phyloP scores from a whole-genome alignment of 768 basidiomycete genomes.

The Aureoboletus auriporus region DNA sequence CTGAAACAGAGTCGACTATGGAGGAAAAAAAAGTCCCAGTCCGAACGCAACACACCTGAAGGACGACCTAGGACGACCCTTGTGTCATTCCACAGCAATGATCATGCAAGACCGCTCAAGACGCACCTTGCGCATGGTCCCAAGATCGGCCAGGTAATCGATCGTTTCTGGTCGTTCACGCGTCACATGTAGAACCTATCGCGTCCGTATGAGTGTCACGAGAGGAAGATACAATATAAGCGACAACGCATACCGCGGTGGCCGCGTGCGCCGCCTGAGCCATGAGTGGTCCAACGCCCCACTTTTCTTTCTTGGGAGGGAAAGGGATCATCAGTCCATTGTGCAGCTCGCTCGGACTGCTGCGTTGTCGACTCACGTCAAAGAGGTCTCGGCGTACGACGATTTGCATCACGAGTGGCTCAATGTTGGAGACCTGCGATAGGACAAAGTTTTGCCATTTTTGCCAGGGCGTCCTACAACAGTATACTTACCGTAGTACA shows the following conservation, averaged over 20 bases:
- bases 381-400: constrained; percentile 40
- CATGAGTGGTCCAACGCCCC: constrained; percentile 44
- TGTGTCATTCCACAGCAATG: neutral
- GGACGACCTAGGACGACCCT: constrained; percentile 29
- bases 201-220: neutral
- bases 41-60: constrained; percentile 30
- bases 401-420: constrained; percentile 40
- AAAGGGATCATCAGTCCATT: neutral
- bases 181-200: constrained; percentile 38
- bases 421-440: neutral
- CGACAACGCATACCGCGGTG: constrained; percentile 29
- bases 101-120: neutral
- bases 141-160: constrained; percentile 35
- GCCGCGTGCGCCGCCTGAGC: constrained; percentile 42
- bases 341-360: neutral
- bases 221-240: neutral
- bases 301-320: constrained; percentile 33
- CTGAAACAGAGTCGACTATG: constrained; percentile 13
- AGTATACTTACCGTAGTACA: too few relatives aligned
- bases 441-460: too few relatives aligned
- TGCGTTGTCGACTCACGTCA: constrained; percentile 28
- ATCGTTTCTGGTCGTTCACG: constrained; percentile 35
- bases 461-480: too few relatives aligned
- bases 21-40: too few relatives aligned
- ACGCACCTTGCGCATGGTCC: constrained; percentile 40